Conservation (phyloP, 2,329 filamentous ascomycete genomes). For the Colletotrichum kahawae region DNA sequence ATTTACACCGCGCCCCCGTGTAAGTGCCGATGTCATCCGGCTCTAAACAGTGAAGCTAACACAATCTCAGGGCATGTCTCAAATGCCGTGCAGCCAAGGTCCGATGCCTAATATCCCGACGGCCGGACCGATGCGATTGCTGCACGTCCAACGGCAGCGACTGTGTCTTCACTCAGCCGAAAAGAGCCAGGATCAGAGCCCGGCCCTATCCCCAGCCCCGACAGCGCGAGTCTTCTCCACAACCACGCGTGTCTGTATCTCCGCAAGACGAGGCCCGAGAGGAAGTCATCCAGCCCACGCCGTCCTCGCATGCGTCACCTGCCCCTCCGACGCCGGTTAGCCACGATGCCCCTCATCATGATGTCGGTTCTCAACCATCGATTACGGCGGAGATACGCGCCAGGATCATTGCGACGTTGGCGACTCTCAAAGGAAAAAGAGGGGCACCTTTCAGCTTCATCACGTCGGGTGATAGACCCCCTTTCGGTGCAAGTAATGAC, state of each 20-base stretch:
- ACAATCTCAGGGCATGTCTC: neutral
- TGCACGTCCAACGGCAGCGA: neutral
- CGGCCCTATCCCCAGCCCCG: neutral
- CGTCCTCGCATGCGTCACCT: neutral
- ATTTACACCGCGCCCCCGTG: constrained; percentile 23
- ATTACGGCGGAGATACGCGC: neutral
- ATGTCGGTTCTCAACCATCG: neutral
- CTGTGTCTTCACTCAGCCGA: constrained; percentile 5
- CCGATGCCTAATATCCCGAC: neutral
- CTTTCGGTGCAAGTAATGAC: neutral
- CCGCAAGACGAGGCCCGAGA: neutral
- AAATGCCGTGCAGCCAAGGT: constrained; percentile 1
- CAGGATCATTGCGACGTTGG: neutral
- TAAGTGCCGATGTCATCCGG: neutral
- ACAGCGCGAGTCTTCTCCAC: neutral
- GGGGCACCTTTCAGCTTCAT: neutral
- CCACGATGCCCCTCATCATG: neutral
- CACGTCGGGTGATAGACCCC: neutral
- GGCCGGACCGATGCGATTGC: neutral
- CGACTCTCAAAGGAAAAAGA: neutral
- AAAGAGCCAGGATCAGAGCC: neutral
- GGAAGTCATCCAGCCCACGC: neutral
- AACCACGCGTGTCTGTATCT: neutral
- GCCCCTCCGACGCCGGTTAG: neutral
- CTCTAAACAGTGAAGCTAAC: rapidly evolving